Evolutionary conservation across 208 protist genomes (phyloP).

Genomic region (Vickermania ingenoplastis): DNA sequence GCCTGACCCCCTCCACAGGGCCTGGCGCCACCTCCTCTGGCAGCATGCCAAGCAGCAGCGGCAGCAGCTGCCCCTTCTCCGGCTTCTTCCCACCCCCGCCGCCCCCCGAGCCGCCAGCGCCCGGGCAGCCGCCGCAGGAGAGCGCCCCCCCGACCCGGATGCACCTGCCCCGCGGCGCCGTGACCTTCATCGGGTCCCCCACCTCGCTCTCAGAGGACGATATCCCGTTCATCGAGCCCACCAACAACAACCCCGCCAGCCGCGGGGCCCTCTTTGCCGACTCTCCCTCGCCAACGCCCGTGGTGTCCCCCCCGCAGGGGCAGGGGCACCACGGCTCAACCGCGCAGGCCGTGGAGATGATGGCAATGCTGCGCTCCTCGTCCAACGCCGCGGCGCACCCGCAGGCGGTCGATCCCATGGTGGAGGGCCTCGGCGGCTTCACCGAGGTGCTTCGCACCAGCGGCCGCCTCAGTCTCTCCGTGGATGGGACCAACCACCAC

Average conservation of each 20-base stretch:
- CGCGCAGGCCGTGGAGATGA: neutral
- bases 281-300: neutral
- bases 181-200: neutral
- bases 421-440: neutral
- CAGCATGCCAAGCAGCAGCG: neutral
- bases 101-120: constrained; percentile 1
- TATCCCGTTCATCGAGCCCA: neutral
- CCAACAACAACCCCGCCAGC: constrained; percentile 3
- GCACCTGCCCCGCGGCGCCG: neutral
- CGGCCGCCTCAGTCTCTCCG: neutral
- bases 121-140: neutral
- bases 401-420: neutral
- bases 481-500: neutral
- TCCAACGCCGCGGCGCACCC: neutral
- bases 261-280: neutral
- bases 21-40: too few species aligned
- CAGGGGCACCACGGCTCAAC: neutral
- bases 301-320: neutral
- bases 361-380: neutral
- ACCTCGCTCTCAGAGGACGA: neutral
- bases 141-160: neutral
- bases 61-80: neutral
- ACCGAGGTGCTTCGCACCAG: neutral
- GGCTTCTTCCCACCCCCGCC: neutral
- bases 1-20: too few species aligned